These are phyloP conservation scores for Torulaspora indica DNA, from an alignment of 805 yeast species.

Conservation along the genomic window DNA sequence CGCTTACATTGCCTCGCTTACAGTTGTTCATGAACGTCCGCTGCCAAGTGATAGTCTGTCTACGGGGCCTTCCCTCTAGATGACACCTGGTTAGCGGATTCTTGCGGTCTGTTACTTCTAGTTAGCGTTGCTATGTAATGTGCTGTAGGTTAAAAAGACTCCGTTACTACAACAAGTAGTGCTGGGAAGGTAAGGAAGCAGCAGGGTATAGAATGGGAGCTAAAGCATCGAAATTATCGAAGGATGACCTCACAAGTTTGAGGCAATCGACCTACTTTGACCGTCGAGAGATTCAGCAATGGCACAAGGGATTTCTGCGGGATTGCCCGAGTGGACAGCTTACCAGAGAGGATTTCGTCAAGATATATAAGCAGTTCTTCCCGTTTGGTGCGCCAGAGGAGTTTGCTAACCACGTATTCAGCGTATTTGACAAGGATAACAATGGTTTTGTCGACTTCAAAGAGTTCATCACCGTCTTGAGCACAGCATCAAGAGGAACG, in stretches of 20 bases:
- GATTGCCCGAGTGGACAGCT: conserved; percentile 92
- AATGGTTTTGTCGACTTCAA: conserved; percentile 83
- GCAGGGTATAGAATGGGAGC: conserved; percentile 72
- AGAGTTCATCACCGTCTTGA: conserved; percentile 84
- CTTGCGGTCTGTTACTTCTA: background rate
- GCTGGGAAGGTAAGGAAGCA: background rate
- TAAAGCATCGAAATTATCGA: conserved; percentile 85
- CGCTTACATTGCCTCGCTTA: no score
- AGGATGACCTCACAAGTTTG: conserved; percentile 79
- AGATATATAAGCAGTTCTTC: conserved; percentile 92
- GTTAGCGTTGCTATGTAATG: background rate
- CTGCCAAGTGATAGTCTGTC: no score
- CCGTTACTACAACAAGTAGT: background rate
- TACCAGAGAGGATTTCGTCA: conserved; percentile 79
- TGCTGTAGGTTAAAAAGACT: background rate
- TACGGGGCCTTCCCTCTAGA: background rate
- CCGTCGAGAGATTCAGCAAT: conserved; percentile 89
- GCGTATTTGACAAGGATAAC: conserved; percentile 79
- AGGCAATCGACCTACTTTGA: conserved; percentile 87
- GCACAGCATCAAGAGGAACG: conserved; percentile 81
- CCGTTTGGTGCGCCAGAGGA: conserved; percentile 97
- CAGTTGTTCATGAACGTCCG: no score
- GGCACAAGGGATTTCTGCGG: conserved; percentile 94
- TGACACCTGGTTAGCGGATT: background rate
- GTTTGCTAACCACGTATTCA: conserved; percentile 82